Conservation (phyloP, 805 yeast species). For the Ogataea wickerhamii region DNA sequence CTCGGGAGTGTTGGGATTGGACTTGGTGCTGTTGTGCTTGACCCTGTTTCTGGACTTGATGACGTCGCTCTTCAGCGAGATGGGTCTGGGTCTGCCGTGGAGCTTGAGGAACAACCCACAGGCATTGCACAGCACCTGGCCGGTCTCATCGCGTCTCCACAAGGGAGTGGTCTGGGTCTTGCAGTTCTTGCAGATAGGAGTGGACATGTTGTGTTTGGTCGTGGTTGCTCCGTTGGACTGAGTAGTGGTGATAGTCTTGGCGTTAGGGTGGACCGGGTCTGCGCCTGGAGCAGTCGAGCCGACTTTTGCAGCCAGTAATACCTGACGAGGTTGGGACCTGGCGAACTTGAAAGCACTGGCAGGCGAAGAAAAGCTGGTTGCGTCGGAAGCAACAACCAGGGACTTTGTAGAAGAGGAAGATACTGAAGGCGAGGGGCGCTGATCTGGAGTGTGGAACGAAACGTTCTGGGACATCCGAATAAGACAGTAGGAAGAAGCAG, state of each 20-base stretch:
- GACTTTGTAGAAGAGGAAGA: not conserved
- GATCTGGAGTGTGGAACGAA: slow-evolving; percentile 1
- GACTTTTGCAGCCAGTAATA: not conserved
- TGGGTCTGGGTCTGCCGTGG: slow-evolving; percentile 92
- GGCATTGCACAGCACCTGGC: slow-evolving; percentile 89
- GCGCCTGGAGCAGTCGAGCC: slow-evolving; percentile 3
- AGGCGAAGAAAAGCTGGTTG: not conserved
- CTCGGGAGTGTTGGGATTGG: slow-evolving; percentile 55
- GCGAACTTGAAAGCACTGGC: not conserved
- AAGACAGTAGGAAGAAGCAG: not conserved
- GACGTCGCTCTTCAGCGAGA: slow-evolving; percentile 84
- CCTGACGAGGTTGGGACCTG: slow-evolving; percentile 2
- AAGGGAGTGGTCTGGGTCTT: slow-evolving; percentile 89
- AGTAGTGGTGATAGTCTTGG: slow-evolving; percentile 53
- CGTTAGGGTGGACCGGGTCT: slow-evolving; percentile 51
- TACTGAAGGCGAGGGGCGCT: not conserved
- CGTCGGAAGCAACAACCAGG: not conserved
- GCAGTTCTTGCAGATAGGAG: slow-evolving; percentile 85
- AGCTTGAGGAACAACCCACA: slow-evolving; percentile 86
- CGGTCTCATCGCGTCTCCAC: slow-evolving; percentile 93
- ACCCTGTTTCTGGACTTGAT: slow-evolving; percentile 88
- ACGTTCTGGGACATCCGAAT: slow-evolving; percentile 2
- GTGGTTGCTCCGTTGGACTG: slow-evolving; percentile 61
- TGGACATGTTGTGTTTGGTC: slow-evolving; percentile 56
- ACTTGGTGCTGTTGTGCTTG: slow-evolving; percentile 43